phyloP scores from a whole-genome alignment of 305 asterid genomes.

The Solanum chacoense region DNA sequence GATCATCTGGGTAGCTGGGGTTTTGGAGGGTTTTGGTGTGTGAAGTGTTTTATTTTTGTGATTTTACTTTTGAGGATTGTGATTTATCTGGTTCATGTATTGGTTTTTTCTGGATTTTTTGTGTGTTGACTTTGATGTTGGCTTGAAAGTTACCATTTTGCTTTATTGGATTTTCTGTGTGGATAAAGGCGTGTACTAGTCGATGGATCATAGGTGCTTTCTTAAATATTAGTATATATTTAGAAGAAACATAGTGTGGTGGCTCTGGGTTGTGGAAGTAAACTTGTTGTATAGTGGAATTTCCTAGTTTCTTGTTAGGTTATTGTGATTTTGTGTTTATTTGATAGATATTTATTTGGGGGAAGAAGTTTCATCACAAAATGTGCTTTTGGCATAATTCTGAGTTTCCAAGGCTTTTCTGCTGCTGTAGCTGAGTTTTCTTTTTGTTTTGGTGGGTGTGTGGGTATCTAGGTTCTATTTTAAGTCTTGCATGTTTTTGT shows the following conservation, averaged over 20 bases:
- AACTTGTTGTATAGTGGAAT: background rate
- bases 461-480: background rate
- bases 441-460: background rate
- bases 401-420: background rate
- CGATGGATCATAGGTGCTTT: background rate
- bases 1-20: background rate
- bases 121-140: conserved; percentile 6
- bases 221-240: background rate
- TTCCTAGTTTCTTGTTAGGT: background rate
- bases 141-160: background rate
- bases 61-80: background rate
- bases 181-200: background rate
- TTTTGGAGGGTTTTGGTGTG: background rate
- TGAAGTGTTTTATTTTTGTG: background rate
- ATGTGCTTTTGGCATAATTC: background rate
- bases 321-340: background rate
- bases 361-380: background rate
- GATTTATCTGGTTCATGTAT: background rate
- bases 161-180: background rate
- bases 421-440: background rate
- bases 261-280: background rate
- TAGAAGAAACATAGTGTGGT: background rate
- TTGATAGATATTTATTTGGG: background rate
- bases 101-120: background rate
- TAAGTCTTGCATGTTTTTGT: background rate